Conservation (phyloP, 371 early-diverging fungal genomes). For the Batkoa obscura region DNA sequence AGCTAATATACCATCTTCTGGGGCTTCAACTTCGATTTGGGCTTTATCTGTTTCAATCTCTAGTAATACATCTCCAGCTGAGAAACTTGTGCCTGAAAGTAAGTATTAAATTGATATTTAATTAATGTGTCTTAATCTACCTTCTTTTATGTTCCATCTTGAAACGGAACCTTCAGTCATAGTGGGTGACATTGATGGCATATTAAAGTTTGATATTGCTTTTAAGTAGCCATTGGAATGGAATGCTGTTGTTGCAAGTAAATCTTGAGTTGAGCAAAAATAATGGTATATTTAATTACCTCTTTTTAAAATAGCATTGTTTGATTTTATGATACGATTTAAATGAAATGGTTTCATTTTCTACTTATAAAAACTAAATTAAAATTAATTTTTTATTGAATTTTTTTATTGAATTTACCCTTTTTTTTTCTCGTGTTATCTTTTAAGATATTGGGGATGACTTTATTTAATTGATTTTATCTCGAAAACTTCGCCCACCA, state of each 20-base stretch:
- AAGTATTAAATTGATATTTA: too few species aligned
- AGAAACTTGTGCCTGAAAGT: not conserved
- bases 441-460: too few species aligned
- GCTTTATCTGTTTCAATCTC: conserved; percentile 99
- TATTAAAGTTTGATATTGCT: conserved; percentile 24
- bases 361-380: too few species aligned
- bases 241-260: not conserved
- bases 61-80: conserved; percentile 85
- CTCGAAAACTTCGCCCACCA: too few species aligned
- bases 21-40: conserved; percentile 98
- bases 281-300: not conserved
- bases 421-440: too few species aligned
- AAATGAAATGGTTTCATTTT: too few species aligned
- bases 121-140: not conserved
- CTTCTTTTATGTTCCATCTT: conserved; percentile 71
- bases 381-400: too few species aligned
- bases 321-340: not conserved
- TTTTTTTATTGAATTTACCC: too few species aligned
- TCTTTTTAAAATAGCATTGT: not conserved
- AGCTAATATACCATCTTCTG: conserved; percentile 93
- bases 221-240: not conserved
- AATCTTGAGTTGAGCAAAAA: not conserved
- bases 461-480: too few species aligned
- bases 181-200: conserved; percentile 97
- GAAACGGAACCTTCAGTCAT: conserved; percentile 96